Conservation (phyloP, 1,139 yeast genomes). For the Taphrina sp. region DNA sequence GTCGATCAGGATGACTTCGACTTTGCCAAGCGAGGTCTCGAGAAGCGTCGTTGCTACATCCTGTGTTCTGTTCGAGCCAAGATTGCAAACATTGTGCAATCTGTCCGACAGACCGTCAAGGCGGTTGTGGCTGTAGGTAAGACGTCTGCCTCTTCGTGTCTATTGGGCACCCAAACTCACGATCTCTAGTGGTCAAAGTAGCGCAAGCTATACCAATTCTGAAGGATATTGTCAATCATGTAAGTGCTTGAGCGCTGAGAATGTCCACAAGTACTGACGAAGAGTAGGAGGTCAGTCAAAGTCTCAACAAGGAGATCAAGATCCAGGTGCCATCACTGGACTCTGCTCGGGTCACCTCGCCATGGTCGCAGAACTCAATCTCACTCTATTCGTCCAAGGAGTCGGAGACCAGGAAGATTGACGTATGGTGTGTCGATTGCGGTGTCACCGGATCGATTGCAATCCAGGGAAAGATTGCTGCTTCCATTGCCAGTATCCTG, state of each 20-base stretch:
- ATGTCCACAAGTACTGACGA: too few relatives aligned
- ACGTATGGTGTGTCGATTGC: slow-evolving; percentile 4
- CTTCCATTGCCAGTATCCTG: too few relatives aligned
- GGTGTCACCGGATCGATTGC: not conserved
- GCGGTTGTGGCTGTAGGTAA: not conserved
- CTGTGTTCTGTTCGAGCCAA: not conserved
- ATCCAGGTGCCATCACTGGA: not conserved
- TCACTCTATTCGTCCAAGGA: not conserved
- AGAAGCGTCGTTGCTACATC: not conserved
- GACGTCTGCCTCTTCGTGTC: too few relatives aligned
- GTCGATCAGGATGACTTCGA: not conserved
- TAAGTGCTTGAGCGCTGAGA: too few relatives aligned
- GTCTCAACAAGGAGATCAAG: not conserved
- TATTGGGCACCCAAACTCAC: too few relatives aligned
- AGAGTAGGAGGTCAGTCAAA: not conserved
- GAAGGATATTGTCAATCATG: too few relatives aligned
- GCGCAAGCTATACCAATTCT: too few relatives aligned
- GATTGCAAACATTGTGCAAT: not conserved
- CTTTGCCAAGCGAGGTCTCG: not conserved
- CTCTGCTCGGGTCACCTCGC: not conserved
- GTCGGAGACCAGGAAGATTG: too few relatives aligned
- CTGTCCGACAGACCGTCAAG: not conserved
- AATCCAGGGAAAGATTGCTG: not conserved
- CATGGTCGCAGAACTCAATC: not conserved
- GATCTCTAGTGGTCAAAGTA: too few relatives aligned